Base-by-base conservation (phyloP, 2,329 filamentous ascomycete genomes). In the Bipolaris oryzae region DNA sequence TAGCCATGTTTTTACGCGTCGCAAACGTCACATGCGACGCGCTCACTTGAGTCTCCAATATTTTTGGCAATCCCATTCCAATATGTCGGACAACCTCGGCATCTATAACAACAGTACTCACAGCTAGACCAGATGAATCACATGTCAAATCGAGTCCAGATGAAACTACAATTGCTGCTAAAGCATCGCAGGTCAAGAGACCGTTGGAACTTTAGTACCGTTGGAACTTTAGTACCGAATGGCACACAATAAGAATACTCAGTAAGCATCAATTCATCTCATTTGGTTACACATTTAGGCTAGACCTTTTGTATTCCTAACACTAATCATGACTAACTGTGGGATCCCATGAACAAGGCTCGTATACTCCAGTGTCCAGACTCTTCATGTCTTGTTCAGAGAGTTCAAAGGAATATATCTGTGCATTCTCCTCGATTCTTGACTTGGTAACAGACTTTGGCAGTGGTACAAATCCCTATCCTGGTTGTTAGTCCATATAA, bases 381-480 rank as follows among this genome's bases (percentile, higher is more conserved):
- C 66, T 77, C 61, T 81, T 74, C 84, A 88, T 85, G 45, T 88
- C 86, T 52, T 84, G 82, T n/a, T 74, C 73, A 2, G 79, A 77
- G 25, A 88, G 75, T 69, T 84, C 81, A 62, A 88, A 88, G 63
- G 87, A 85, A 58, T 82, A 88, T 1, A 88, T 69, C 41, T 82
- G 71, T 1, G 79, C 77, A 61, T 89, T 89, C 72, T 87, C 84
- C 59, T 84, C 78, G 61, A 89, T 88, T 16, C 86, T 78, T 9
- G 79, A 78, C 2, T 82, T 81, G 0, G 84, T 87, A 16, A 85
- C 84, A 1, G 85, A 86, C 71, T 88, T 88, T 0, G 86, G 86
- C 21, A 89, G 76, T 13, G 85, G 85, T 28, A 87, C 82, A 63
- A 85, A 87, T 7, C 83, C 84, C 82, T 85, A 58, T 10, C 31